These are phyloP conservation scores for Clonostachys solani DNA, from an alignment of 2,329 filamentous ascomycete species.

Conservation along the genomic window DNA sequence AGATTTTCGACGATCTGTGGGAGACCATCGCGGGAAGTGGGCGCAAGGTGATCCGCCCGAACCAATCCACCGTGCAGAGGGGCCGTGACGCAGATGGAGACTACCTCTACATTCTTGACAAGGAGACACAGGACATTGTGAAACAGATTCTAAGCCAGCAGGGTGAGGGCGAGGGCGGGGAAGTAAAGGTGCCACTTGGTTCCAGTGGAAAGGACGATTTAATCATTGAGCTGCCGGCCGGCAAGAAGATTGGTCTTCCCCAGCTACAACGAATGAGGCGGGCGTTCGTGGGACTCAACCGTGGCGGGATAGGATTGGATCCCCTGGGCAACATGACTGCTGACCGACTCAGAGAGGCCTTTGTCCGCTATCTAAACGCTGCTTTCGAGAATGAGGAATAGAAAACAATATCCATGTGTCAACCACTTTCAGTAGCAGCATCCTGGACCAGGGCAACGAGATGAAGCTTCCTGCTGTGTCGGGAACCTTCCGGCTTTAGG, in stretches of 20 bases:
- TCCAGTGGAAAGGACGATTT: conserved; percentile 37
- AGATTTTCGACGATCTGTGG: conserved; percentile 66
- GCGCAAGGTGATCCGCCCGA: conserved; percentile 64
- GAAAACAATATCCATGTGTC: not conserved
- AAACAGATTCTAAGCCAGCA: conserved; percentile 65
- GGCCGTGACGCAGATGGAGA: conserved; percentile 62
- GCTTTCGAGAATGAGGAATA: conserved; percentile 55
- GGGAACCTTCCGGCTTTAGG: too few species aligned
- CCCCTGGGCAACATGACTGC: conserved; percentile 48
- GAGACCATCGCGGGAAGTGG: conserved; percentile 63
- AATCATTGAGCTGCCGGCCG: conserved; percentile 58
- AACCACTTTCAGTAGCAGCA: not conserved
- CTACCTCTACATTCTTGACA: conserved; percentile 77
- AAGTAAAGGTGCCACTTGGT: conserved; percentile 43
- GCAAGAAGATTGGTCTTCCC: conserved; percentile 62
- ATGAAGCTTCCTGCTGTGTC: too few species aligned
- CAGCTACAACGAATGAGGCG: conserved; percentile 74
- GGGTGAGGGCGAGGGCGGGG: conserved; percentile 61
- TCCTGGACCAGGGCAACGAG: not conserved
- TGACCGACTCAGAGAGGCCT: conserved; percentile 54
- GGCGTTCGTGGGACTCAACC: conserved; percentile 73
- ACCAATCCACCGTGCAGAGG: conserved; percentile 67
- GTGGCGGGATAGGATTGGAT: conserved; percentile 61
- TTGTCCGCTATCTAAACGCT: conserved; percentile 64
- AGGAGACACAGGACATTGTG: conserved; percentile 73